Evolutionary conservation across 495 filamentous ascomycete genomes (phyloP).

Genomic region (Diplogelasinospora grovesii): DNA sequence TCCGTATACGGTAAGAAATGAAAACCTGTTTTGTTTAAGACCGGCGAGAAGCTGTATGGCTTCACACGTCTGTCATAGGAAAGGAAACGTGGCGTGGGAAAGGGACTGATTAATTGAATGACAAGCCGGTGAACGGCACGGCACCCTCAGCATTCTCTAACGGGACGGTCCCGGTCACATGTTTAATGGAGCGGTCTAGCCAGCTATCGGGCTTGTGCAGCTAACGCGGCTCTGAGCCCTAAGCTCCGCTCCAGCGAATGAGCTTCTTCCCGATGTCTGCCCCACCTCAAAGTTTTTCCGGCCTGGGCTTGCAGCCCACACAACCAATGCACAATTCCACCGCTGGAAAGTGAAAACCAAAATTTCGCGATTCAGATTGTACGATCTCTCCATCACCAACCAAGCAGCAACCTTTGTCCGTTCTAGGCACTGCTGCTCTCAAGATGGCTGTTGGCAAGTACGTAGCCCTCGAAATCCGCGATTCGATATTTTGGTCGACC

Average conservation of each 20-base stretch:
- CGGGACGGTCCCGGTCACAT: no score
- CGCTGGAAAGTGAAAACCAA: slow-evolving; percentile 25
- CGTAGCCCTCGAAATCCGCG: slow-evolving; percentile 31
- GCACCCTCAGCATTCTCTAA: no score
- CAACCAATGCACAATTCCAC: slow-evolving; percentile 32
- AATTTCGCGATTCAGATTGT: slow-evolving; percentile 27
- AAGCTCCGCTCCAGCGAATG: slow-evolving; percentile 26
- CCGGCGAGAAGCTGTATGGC: no score
- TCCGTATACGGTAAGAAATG: no score
- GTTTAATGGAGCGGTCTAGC: no score
- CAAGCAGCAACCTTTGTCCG: slow-evolving; percentile 25
- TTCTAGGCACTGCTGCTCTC: slow-evolving; percentile 39
- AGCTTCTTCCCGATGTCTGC: neutral
- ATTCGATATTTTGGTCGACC: slow-evolving; percentile 10
- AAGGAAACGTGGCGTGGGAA: no score
- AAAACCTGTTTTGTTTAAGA: no score
- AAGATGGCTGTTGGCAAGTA: slow-evolving; percentile 93
- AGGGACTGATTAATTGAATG: no score
- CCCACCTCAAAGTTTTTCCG: slow-evolving; percentile 31
- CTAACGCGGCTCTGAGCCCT: slow-evolving; percentile 17
- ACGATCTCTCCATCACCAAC: slow-evolving; percentile 32
- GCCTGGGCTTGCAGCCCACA: slow-evolving; percentile 24
- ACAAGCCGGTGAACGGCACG: no score
- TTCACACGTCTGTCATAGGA: no score
- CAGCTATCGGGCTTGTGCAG: no score